Evolutionary conservation across 2,329 filamentous ascomycete genomes (phyloP), one percentile per base, ranked within the genome.

Genomic region (Fonsecaea monophora): DNA sequence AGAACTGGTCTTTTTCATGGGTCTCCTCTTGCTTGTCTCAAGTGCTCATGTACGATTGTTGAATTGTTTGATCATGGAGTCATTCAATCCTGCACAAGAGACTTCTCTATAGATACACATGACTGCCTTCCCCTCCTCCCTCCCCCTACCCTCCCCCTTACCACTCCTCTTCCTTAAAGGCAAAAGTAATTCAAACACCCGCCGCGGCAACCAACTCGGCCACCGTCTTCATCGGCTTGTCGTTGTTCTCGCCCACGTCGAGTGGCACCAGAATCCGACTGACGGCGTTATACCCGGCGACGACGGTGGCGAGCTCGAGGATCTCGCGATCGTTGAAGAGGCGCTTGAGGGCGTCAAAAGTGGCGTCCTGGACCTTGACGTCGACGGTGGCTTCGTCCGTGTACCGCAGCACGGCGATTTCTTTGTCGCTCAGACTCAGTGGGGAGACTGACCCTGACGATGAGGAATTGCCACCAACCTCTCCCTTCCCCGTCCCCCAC

Each of bases 331-430:
- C 32, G 45, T 40, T 42, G 42, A 65, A 65, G n/a, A 37, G 45
- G 68, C 86, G 83, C 68, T 94, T 90, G 56, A 95, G 72, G 70
- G 78, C 78, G 9, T 76, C 85, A 80, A 94, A 94, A 0, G 90
- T 86, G 65, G 80, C 84, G 61, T 95, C 89, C 50, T 80, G 77
- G 2, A 96, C 92, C 65, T 83, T 80, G 1, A 94, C 88, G 58
- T 87, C 84, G 69, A 87, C 79, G 60, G 92, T 96, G 90, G 95
- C 94, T 77, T 92, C 90, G 78, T 96, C 92, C 30, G 92, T 85
- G 76, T 92, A 94, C 37, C 84, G 81, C 53, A 95, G 76, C 54
- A 92, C 89, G 0, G 87, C 89, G 82, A 86, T 87, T 79, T 92
- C 88, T 76, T 81, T 82, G 62, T 85, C 83, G 6, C 80, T 86